These are phyloP conservation scores for Colletotrichum sublineola DNA, from an alignment of 2,329 filamentous ascomycete genomes.

Conservation along the genomic window DNA sequence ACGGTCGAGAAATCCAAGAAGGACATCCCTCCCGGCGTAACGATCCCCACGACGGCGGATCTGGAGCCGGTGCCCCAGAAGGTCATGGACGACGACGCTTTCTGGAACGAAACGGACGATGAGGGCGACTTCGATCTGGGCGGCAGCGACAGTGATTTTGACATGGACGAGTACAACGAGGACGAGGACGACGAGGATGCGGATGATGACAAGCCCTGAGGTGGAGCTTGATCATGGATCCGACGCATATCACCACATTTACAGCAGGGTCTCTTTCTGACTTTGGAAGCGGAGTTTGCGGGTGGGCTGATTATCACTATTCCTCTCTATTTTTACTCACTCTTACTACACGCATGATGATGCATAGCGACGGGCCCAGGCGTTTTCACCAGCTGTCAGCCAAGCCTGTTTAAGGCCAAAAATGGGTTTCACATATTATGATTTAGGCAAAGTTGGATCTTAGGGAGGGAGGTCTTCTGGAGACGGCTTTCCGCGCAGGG, in stretches of 20 bases:
- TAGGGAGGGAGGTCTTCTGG: conserved; percentile 21
- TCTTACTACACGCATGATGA: conserved; percentile 37
- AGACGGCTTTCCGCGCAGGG: conserved; percentile 26
- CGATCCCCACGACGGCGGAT: conserved; percentile 83
- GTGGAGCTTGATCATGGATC: not conserved
- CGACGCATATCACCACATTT: not conserved
- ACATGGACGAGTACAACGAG: conserved; percentile 70
- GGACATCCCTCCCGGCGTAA: conserved; percentile 83
- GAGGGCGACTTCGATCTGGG: conserved; percentile 78
- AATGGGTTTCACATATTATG: conserved; percentile 34
- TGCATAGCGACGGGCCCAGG: conserved; percentile 43
- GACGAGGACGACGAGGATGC: conserved; percentile 71
- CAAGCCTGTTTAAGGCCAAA: conserved; percentile 33
- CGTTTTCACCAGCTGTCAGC: conserved; percentile 40
- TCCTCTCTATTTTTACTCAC: conserved; percentile 7
- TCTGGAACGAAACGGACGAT: conserved; percentile 83
- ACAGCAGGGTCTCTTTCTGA: conserved; percentile 2
- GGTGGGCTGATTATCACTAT: conserved; percentile 6
- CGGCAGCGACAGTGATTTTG: conserved; percentile 77
- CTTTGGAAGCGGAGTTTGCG: conserved; percentile 14
- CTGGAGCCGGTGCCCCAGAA: conserved; percentile 72
- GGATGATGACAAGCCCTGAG: conserved; percentile 31
- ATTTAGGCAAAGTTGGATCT: conserved; percentile 40
- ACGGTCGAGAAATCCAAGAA: conserved; percentile 80
- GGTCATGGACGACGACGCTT: conserved; percentile 77